These are phyloP conservation scores for Gloeostereum incarnatum DNA, from an alignment of 768 basidiomycete genomes.

Conservation along the genomic window DNA sequence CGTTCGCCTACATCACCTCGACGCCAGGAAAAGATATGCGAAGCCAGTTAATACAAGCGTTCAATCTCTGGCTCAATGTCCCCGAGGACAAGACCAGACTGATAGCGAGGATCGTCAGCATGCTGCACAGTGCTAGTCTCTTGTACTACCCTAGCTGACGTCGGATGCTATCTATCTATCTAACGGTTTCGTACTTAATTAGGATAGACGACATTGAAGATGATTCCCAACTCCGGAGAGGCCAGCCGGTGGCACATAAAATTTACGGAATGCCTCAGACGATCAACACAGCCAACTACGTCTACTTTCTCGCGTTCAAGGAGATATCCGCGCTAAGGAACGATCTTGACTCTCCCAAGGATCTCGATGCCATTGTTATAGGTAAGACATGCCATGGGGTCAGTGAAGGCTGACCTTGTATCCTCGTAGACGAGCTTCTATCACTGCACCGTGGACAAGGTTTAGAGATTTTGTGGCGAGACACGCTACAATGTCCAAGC, in stretches of 20 bases:
- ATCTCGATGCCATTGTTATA: slow-evolving; percentile 68
- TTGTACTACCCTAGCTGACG: slow-evolving; percentile 48
- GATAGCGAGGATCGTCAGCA: slow-evolving; percentile 79
- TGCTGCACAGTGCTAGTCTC: slow-evolving; percentile 91
- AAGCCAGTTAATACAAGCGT: slow-evolving; percentile 79
- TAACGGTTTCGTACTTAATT: slow-evolving; percentile 5
- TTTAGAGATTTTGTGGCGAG: slow-evolving; percentile 90
- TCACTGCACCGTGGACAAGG: slow-evolving; percentile 95
- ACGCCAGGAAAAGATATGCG: slow-evolving; percentile 93
- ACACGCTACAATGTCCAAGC: slow-evolving; percentile 82
- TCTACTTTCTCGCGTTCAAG: slow-evolving; percentile 89
- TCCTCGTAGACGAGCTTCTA: slow-evolving; percentile 35
- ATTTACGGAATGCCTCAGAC: slow-evolving; percentile 97
- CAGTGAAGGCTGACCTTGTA: neutral
- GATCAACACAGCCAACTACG: slow-evolving; percentile 95
- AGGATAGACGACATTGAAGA: slow-evolving; percentile 96
- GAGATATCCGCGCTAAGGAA: slow-evolving; percentile 60
- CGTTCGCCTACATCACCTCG: slow-evolving; percentile 74
- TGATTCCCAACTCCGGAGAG: slow-evolving; percentile 77
- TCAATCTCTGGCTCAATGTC: slow-evolving; percentile 88
- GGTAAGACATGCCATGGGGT: too few species aligned
- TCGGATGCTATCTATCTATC: neutral
- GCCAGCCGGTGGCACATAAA: slow-evolving; percentile 88
- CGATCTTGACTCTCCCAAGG: slow-evolving; percentile 19
- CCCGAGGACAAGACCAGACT: slow-evolving; percentile 59